These are phyloP conservation scores for Cunninghamia lanceolata DNA, from an alignment of 75 land plant genomes.

Conservation along the genomic window DNA sequence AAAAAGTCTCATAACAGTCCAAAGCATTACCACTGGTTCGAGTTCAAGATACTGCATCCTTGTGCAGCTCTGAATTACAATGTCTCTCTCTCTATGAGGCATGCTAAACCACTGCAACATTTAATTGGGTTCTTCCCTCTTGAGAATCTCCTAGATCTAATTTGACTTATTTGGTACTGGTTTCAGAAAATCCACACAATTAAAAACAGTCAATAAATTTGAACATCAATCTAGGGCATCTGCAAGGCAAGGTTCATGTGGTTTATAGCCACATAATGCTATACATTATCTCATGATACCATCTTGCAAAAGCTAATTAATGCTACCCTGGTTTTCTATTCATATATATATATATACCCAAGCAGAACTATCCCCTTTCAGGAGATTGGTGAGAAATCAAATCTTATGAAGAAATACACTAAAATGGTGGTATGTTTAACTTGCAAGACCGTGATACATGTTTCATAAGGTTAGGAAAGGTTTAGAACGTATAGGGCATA, in stretches of 20 bases:
- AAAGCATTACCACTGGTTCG: neutral
- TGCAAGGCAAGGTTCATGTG: neutral
- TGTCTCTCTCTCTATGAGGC: constrained; percentile 21
- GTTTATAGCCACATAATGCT: neutral
- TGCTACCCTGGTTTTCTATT: neutral
- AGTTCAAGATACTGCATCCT: neutral
- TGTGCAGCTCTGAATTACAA: neutral
- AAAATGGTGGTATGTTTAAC: neutral
- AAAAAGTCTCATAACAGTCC: neutral
- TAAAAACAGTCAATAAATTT: no score
- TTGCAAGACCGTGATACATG: neutral
- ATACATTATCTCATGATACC: neutral
- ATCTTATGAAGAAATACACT: neutral
- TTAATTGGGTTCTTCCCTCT: neutral
- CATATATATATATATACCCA: neutral
- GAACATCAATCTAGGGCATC: neutral
- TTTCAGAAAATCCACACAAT: neutral
- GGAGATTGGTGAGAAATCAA: neutral
- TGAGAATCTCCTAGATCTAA: neutral
- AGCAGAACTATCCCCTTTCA: neutral
- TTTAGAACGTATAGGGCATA: neutral
- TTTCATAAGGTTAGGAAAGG: neutral
- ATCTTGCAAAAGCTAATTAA: neutral
- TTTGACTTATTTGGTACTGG: neutral
- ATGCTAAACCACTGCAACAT: neutral